phyloP scores from a whole-genome alignment of 2,329 filamentous ascomycete species.

The Penicillium sp. region DNA sequence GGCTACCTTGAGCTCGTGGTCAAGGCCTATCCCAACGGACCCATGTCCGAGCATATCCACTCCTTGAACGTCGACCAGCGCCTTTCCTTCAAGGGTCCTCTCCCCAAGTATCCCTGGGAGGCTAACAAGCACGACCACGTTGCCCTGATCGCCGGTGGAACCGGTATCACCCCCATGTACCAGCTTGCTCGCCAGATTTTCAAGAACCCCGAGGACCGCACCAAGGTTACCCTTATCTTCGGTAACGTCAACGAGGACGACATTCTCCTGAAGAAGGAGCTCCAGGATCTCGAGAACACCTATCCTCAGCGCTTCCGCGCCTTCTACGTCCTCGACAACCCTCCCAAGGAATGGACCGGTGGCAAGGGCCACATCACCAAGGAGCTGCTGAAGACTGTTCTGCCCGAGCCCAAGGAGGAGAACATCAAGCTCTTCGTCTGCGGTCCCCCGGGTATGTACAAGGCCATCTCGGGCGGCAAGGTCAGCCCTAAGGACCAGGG shows the following conservation, averaged over 20 bases:
- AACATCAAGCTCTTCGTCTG: constrained; percentile 98
- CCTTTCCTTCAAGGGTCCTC: constrained; percentile 89
- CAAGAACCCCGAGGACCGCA: constrained; percentile 94
- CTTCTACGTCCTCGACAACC: constrained; percentile 90
- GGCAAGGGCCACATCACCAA: constrained; percentile 80
- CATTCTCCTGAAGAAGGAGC: constrained; percentile 84
- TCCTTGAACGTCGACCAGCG: constrained; percentile 75
- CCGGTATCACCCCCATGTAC: constrained; percentile 97
- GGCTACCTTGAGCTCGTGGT: constrained; percentile 86
- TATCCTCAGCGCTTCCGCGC: constrained; percentile 93
- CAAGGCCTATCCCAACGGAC: constrained; percentile 85
- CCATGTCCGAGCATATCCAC: constrained; percentile 90
- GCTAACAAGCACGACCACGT: constrained; percentile 88
- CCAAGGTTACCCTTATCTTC: constrained; percentile 92
- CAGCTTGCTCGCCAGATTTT: constrained; percentile 90
- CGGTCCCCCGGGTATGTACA: constrained; percentile 89
- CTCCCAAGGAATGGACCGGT: constrained; percentile 72
- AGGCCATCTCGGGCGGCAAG: constrained; percentile 86
- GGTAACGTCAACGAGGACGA: constrained; percentile 88
- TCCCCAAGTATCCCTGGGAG: constrained; percentile 88
- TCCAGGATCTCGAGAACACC: constrained; percentile 84
- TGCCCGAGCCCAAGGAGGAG: constrained; percentile 85
- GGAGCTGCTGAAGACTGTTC: constrained; percentile 89
- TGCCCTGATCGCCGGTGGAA: constrained; percentile 76
- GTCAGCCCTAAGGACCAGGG: constrained; percentile 91